These are phyloP conservation scores for Candida namnaoensis DNA, from an alignment of 805 yeast species.

Conservation along the genomic window DNA sequence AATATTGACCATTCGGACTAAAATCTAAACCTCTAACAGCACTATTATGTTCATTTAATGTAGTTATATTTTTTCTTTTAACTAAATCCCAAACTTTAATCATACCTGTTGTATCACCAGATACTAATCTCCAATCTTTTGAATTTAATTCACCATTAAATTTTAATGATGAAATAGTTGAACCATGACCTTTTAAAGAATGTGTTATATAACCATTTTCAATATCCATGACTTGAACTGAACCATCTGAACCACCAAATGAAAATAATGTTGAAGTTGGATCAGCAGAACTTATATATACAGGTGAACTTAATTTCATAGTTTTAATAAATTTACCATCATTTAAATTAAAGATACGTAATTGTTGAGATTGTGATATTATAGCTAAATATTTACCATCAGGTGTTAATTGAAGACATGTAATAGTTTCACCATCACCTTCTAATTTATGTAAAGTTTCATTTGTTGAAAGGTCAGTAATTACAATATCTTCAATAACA, in stretches of 20 bases:
- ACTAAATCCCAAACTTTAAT: constrained; percentile 57
- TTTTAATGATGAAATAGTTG: constrained; percentile 67
- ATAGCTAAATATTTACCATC: constrained; percentile 64
- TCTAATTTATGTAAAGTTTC: constrained; percentile 51
- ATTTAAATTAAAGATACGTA: constrained; percentile 45
- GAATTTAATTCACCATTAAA: constrained; percentile 71
- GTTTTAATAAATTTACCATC: constrained; percentile 33
- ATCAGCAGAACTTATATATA: constrained; percentile 71
- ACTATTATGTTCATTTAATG: constrained; percentile 65
- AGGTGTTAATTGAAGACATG: constrained; percentile 69
- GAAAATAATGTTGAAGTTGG: constrained; percentile 79
- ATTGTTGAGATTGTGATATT: constrained; percentile 76
- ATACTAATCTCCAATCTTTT: constrained; percentile 68
- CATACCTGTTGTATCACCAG: constrained; percentile 54
- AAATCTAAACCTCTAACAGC: constrained; percentile 85
- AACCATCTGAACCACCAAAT: constrained; percentile 93
- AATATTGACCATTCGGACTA: constrained; percentile 35
- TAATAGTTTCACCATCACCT: constrained; percentile 81
- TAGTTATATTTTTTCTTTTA: constrained; percentile 58
- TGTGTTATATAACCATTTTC: constrained; percentile 86
- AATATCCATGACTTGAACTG: constrained; percentile 85
- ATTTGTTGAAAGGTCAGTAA: constrained; percentile 57
- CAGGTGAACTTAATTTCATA: constrained; percentile 68
- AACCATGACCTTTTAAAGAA: constrained; percentile 87
- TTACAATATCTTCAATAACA: constrained; percentile 63